Evolutionary conservation across 148 eudicot species (phyloP).

Genomic region (Vaccinium myrtillus): DNA sequence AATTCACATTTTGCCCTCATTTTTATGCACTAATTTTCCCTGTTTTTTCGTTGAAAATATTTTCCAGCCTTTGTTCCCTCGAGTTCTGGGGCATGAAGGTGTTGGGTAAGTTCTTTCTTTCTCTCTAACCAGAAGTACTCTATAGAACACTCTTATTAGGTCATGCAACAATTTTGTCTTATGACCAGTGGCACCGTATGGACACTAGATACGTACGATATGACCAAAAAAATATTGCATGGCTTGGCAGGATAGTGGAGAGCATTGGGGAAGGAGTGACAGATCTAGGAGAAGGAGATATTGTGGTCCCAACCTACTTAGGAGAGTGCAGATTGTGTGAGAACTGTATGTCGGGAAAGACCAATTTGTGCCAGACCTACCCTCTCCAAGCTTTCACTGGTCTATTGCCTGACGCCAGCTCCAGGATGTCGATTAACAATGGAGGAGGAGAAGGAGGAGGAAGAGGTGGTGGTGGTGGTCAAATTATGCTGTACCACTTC

Average conservation of each 20-base stretch:
- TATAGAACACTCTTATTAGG: neutral
- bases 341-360: constrained; percentile 32
- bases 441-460: neutral
- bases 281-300: constrained; percentile 33
- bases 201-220: too few relatives aligned
- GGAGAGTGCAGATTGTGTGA: constrained; percentile 44
- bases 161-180: neutral
- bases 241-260: constrained; percentile 39
- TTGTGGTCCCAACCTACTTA: constrained; percentile 36
- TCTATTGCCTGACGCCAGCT: constrained; percentile 37
- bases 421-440: constrained; percentile 29
- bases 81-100: constrained; percentile 48
- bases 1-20: too few relatives aligned
- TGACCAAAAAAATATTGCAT: neutral
- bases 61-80: constrained; percentile 37
- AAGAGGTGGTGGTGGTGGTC: neutral
- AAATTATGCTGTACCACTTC: constrained; percentile 26
- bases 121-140: neutral
- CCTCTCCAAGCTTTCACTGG: constrained; percentile 25
- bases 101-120: neutral
- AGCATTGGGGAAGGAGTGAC: constrained; percentile 46
- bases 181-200: neutral
- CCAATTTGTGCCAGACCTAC: constrained; percentile 38
- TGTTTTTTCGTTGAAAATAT: neutral
- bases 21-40: neutral